A percentile compares a stretch with the other conserved stretches of the same genome.
These are phyloP conservation scores for Chaetomiaceae sp. DNA, from an alignment of 2,329 filamentous ascomycete genomes.

Conservation along the genomic window DNA sequence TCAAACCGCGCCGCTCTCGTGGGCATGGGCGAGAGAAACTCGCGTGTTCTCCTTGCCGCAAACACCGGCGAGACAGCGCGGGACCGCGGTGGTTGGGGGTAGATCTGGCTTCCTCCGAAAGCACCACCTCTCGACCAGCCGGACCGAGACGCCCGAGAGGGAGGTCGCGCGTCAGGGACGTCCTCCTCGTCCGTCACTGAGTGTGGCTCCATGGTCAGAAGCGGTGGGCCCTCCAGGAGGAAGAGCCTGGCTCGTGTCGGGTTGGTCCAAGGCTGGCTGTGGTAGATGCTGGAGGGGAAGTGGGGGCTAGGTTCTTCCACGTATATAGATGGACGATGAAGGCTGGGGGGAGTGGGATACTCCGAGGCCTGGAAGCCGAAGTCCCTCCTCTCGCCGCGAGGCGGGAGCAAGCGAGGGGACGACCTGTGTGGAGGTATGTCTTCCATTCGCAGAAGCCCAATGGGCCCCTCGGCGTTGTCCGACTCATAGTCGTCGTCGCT, in stretches of 20 bases:
- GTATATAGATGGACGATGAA: not conserved
- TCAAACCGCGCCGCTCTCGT: constrained; percentile 19
- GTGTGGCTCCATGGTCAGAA: constrained; percentile 6
- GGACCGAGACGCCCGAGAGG: not conserved
- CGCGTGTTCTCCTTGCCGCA: constrained; percentile 18
- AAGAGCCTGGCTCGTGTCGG: not conserved
- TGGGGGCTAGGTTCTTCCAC: not conserved
- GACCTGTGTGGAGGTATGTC: constrained; percentile 4
- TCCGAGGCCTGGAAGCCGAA: constrained; percentile 4
- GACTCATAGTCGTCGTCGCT: constrained; percentile 10
- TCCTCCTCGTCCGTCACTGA: constrained; percentile 13
- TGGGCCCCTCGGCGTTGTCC: constrained; percentile 4
- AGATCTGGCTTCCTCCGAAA: not conserved
- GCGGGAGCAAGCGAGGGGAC: constrained; percentile 9
- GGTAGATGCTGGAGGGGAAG: not conserved
- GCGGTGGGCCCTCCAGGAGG: constrained; percentile 6
- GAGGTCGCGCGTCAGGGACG: not conserved
- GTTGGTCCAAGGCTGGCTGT: not conserved
- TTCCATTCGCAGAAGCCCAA: constrained; percentile 3
- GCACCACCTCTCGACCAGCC: not conserved
- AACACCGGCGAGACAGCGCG: constrained; percentile 15
- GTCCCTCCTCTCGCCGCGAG: constrained; percentile 3
- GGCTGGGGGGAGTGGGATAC: not conserved
- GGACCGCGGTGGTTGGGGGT: constrained; percentile 7
- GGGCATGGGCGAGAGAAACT: constrained; percentile 22